Conservation (phyloP, 306 rosid species). For the Cyamopsis tetragonoloba region DNA sequence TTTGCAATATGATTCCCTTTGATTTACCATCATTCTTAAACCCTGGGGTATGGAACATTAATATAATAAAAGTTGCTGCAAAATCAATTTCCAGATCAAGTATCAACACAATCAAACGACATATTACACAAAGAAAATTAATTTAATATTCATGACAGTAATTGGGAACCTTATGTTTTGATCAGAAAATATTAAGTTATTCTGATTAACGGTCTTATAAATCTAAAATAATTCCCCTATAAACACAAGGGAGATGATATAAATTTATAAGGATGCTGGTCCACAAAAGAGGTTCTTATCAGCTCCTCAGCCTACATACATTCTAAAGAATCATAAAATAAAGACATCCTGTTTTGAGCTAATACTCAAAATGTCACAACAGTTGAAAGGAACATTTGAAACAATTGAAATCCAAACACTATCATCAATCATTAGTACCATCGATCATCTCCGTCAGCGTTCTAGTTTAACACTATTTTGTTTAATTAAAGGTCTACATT, state of each 20-base stretch:
- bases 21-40: background rate
- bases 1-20: background rate
- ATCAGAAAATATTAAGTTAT: background rate
- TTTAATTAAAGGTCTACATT: background rate
- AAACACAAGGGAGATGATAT: background rate
- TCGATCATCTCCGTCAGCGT: background rate
- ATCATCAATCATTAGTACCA: background rate
- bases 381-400: background rate
- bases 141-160: background rate
- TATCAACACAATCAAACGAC: constrained; percentile 1
- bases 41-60: background rate
- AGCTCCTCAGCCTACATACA: background rate
- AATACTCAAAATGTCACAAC: background rate
- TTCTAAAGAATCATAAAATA: background rate
- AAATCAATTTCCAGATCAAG: background rate
- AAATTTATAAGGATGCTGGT: background rate
- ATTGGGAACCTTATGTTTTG: background rate
- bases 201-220: background rate
- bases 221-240: background rate
- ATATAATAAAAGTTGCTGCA: background rate
- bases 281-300: background rate
- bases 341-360: background rate
- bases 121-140: background rate
- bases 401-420: background rate
- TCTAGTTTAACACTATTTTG: background rate